Conservation (phyloP, 257 asterid genomes). For the Ocimum tenuiflorum region DNA sequence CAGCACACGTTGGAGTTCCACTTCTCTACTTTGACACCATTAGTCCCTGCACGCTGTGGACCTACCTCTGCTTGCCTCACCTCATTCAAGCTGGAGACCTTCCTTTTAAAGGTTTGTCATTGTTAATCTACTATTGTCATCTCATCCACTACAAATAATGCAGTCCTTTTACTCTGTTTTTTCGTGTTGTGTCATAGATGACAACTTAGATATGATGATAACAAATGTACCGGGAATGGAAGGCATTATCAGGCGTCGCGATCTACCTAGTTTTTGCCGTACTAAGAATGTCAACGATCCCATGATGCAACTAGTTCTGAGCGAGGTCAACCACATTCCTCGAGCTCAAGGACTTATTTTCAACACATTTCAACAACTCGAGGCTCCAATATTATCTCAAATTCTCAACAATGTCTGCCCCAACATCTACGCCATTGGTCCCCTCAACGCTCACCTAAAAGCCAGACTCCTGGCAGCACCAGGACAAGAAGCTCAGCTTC, state of each 20-base stretch:
- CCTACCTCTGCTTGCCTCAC: conserved; percentile 40
- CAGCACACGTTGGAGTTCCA: conserved; percentile 28
- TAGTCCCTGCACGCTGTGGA: conserved; percentile 55
- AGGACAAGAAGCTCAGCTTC: not conserved
- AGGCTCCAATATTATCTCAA: conserved; percentile 36
- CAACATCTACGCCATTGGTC: conserved; percentile 56
- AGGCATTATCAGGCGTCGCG: conserved; percentile 58
- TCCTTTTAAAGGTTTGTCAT: conserved; percentile 45
- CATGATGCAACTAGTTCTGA: not conserved
- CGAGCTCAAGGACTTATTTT: conserved; percentile 46
- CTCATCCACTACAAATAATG: too few species aligned
- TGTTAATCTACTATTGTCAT: too few species aligned
- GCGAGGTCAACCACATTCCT: conserved; percentile 20
- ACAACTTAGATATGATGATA: conserved; percentile 39
- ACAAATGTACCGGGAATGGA: conserved; percentile 49
- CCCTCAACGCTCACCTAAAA: conserved; percentile 50
- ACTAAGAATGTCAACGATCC: conserved; percentile 26
- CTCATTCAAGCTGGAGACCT: conserved; percentile 51
- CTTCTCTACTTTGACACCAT: conserved; percentile 47
- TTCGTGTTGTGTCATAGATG: conserved; percentile 23
- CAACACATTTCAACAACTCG: conserved; percentile 61
- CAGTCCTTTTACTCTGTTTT: too few species aligned
- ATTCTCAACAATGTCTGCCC: conserved; percentile 32
- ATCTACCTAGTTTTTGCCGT: conserved; percentile 61
- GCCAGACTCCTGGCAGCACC: conserved; percentile 1